These are phyloP conservation scores for Aspergillus fijiensis DNA, from an alignment of 2,329 filamentous ascomycete species.

Conservation along the genomic window DNA sequence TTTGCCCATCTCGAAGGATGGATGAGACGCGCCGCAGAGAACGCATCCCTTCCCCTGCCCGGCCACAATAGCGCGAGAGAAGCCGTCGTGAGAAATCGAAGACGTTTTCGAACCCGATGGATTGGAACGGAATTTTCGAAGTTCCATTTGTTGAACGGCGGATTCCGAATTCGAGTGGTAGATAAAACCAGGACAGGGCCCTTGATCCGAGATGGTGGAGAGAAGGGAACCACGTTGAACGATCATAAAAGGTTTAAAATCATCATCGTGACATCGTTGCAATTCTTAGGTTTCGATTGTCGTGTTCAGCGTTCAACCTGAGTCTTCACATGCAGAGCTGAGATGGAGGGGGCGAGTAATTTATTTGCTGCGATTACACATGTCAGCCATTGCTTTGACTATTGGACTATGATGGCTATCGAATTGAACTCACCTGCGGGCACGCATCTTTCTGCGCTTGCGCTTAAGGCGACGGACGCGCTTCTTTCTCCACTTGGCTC, in stretches of 20 bases:
- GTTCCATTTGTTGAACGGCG: conserved; percentile 26
- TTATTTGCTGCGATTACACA: conserved; percentile 63
- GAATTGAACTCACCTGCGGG: conserved; percentile 73
- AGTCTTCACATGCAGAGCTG: conserved; percentile 42
- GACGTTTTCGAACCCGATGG: conserved; percentile 31
- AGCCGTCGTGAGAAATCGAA: conserved; percentile 23
- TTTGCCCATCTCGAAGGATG: conserved; percentile 27
- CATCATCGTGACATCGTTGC: conserved; percentile 34
- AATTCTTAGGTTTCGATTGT: conserved; percentile 21
- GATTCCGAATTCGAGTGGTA: conserved; percentile 29
- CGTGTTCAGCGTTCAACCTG: conserved; percentile 42
- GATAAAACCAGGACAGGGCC: conserved; percentile 20
- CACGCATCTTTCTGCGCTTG: conserved; percentile 99
- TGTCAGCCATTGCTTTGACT: conserved; percentile 7
- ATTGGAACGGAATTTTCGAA: conserved; percentile 21
- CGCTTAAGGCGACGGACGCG: conserved; percentile 97
- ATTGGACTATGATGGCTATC: not conserved
- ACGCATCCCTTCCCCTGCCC: conserved; percentile 21
- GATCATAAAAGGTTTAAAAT: conserved; percentile 26
- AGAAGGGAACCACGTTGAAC: conserved; percentile 24
- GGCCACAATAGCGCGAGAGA: conserved; percentile 16
- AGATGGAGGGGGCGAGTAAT: conserved; percentile 60
- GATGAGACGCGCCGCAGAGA: conserved; percentile 12
- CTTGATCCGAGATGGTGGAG: conserved; percentile 22
- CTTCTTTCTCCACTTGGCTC: conserved; percentile 99